Evolutionary conservation across 768 basidiomycete genomes (phyloP).

Genomic region (Hericium coralloides): DNA sequence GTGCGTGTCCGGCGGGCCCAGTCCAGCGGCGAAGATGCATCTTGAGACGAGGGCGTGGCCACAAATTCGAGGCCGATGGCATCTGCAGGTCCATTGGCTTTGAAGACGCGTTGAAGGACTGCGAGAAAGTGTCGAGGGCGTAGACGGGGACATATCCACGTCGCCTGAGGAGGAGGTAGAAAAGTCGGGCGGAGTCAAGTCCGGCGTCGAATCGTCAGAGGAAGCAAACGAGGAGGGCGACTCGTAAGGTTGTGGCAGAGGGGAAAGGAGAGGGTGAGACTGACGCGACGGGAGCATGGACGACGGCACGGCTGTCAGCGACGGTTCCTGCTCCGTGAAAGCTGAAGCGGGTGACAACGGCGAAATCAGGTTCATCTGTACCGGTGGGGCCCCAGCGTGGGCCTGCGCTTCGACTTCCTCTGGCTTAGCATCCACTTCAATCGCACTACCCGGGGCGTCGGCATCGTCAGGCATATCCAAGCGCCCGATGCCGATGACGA

Average conservation of each 20-base stretch:
- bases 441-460: neutral
- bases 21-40: no score
- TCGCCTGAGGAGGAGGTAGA: neutral
- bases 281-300: no score
- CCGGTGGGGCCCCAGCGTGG: neutral
- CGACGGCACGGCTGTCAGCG: no score
- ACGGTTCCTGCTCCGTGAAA: neutral
- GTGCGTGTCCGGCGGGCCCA: neutral
- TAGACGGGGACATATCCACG: neutral
- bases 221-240: neutral
- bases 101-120: neutral
- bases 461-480: slow-evolving; percentile 33
- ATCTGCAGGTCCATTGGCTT: no score
- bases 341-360: neutral
- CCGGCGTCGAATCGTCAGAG: neutral
- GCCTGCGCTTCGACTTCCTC: neutral
- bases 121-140: neutral
- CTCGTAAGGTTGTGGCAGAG: neutral
- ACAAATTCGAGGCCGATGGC: no score
- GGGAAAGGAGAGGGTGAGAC: neutral
- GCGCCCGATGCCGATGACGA: slow-evolving; percentile 84
- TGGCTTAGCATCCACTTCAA: neutral
- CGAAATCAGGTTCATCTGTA: neutral
- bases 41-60: no score
- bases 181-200: neutral